Conservation (phyloP, 805 yeast genomes). For the Saccharomycopsis synnaedendra region DNA sequence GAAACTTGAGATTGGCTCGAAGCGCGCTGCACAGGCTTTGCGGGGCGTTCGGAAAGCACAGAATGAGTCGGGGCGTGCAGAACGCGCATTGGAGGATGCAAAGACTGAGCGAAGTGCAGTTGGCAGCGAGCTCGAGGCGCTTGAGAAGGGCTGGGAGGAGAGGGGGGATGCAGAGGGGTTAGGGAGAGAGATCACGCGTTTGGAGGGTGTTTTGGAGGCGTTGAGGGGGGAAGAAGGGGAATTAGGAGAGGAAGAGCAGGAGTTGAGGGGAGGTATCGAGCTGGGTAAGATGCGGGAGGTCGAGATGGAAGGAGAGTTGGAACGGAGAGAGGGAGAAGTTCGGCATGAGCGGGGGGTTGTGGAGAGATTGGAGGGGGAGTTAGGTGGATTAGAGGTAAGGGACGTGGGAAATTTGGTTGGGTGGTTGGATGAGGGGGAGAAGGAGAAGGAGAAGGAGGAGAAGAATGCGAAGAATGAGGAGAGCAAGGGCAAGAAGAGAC, state of each 20-base stretch:
- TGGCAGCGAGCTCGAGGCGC: constrained; percentile 23
- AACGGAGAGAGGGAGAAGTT: constrained; percentile 35
- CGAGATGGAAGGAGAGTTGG: constrained; percentile 53
- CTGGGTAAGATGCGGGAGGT: constrained; percentile 53
- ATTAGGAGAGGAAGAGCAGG: constrained; percentile 30
- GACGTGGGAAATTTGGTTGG: constrained; percentile 40
- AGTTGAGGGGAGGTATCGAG: constrained; percentile 34
- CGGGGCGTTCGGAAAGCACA: constrained; percentile 47
- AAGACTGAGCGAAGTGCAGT: too few species aligned
- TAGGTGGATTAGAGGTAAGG: constrained; percentile 35
- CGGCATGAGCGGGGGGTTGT: constrained; percentile 30
- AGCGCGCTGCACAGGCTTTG: constrained; percentile 46
- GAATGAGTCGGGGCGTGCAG: constrained; percentile 48
- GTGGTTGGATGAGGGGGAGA: constrained; percentile 29
- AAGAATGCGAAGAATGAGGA: constrained; percentile 1
- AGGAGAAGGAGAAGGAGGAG: constrained; percentile 1
- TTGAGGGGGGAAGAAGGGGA: constrained; percentile 29
- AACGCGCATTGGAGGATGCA: constrained; percentile 30
- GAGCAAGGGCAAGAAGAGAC: constrained; percentile 11
- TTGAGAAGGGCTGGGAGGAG: constrained; percentile 15
- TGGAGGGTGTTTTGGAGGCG: constrained; percentile 26
- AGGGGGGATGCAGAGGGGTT: too few species aligned
- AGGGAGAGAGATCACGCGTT: constrained; percentile 21
- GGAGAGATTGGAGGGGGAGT: constrained; percentile 27
- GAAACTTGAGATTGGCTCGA: constrained; percentile 46